Evolutionary conservation across 805 yeast species (phyloP), one percentile per base, ranked within the genome.

Genomic region (Scheffersomyces coipomensis): DNA sequence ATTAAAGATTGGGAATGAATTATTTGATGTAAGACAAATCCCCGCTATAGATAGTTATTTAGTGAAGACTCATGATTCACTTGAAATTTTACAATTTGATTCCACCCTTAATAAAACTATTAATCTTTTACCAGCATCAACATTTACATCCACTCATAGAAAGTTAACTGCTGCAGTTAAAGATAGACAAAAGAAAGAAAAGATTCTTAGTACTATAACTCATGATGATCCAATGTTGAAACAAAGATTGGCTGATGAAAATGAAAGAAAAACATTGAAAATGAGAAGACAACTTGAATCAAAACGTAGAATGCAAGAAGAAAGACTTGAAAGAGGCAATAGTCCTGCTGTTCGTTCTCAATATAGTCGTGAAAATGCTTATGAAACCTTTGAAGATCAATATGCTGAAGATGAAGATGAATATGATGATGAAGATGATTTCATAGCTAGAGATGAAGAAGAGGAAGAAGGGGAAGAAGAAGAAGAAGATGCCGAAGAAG

Each of bases 111-210:
- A 70, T 34, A 81, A 85, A 51, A 62, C 80, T 2, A 75, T 88
- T 53, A 84, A 83, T 58, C 78, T 93, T 40, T 78, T 89, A 37
- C 99, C 99, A 13, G 81, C 97, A 0, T 88, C 97, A 0, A 88
- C 95, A n/a, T 75, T 78, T 33, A 88, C 97, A 2, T 76, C 78
- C 37, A 84, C 95, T 3, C 98, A 91, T 60, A 75, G 78, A 50
- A 79, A 81, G 55, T 73, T 93, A 47, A 88, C 96, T 2, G 76
- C 76, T 45, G 87, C 88, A 2, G 79, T 85, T 30, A 73, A 75
- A 44, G 66, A 65, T 35, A 71, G 69, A 38, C 73, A 75, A 56
- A 66, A 60, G 49, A 62, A 68, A 46, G 76, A 69, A 44, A 66
- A 71, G 48, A 76, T 75, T 49, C 71, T 76, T 49, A 75, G 73